Percentiles rank a stretch among this genome's conserved stretches.
Conservation (phyloP, 441 rosid species). For the Pelargonium myrrhifolium region DNA sequence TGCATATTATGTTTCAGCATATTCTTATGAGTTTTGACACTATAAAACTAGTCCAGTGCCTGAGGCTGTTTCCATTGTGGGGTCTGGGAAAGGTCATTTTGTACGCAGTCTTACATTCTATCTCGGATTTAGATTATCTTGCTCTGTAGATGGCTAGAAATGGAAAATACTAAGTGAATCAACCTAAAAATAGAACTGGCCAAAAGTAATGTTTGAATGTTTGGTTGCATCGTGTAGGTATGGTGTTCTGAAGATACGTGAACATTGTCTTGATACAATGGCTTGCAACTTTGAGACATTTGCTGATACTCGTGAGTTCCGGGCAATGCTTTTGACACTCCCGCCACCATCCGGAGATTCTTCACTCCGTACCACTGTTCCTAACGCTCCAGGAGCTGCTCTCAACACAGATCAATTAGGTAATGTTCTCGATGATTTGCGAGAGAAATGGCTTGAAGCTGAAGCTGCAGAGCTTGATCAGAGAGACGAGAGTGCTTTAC, state of each 20-base stretch:
- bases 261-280: constrained; percentile 69
- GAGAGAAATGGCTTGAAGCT: constrained; percentile 98
- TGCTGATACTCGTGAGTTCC: constrained; percentile 66
- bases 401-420: constrained; percentile 62
- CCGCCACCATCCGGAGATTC: constrained; percentile 97
- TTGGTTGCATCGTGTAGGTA: constrained; percentile 47
- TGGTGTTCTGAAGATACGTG: constrained; percentile 81
- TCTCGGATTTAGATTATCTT: neutral
- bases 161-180: neutral
- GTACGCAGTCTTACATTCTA: too few relatives aligned
- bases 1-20: too few relatives aligned
- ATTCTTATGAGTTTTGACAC: too few relatives aligned
- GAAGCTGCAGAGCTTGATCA: constrained; percentile 90
- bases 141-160: neutral
- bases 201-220: neutral
- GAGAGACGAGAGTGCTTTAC: constrained; percentile 89
- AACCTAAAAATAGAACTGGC: neutral
- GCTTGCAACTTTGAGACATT: constrained; percentile 88
- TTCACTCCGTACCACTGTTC: constrained; percentile 73
- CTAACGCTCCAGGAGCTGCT: constrained; percentile 85
- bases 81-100: too few relatives aligned
- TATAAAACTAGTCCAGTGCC: too few relatives aligned
- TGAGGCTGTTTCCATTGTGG: too few relatives aligned
- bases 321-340: constrained; percentile 80
- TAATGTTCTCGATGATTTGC: constrained; percentile 81